Evolutionary conservation across 106 monocot genomes (phyloP), one percentile per base, ranked within the genome.

Genomic region (Xerophyta viscosa): DNA sequence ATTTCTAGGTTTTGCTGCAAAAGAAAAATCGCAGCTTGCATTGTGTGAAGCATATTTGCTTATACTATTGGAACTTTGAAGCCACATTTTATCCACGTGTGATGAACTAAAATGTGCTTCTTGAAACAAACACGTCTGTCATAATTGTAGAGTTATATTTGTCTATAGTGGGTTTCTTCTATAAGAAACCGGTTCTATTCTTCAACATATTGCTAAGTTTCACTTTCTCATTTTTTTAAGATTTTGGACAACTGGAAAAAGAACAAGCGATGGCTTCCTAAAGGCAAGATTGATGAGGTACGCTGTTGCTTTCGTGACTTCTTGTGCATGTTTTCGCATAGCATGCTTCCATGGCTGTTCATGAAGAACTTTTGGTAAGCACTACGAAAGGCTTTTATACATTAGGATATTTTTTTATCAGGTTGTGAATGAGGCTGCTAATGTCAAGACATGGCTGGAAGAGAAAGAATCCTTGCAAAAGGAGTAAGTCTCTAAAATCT

Each of bases 191-290:
- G 18, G 3, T 46, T 29, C 55, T 3, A 13, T 56, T 65, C 33
- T 33, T 5, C 33, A 33, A 11, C 33, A 33, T n/a, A 39, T 25
- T 19, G 8, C 24, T 66, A 21, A 57, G 3, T n/a, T 63, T 46
- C 48, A 9, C 17, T 24, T 41, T 52, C 9, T 64, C 41, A 29
- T 48, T 57, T 0, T 29, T 14, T 61, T 30, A 75, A 99, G 98
- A 82, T 86, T 58, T 68, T 83, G 24, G 70, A 37, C 46, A 86
- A 80, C 46, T 99, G 90, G 98, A 79, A 83, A 54, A 72, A 60
- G 36, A 86, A 77, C 48, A 90, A 83, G 28, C 53, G 86, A 1
- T 99, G 98, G 98, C 64, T 99, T 71, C 86, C 98, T 13, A 90
- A 83, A 66, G 30, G 68, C 64, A 86, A 67, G 47, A 62, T 80